Base-by-base conservation (phyloP, 441 rosid species). In the Bruguiera hainesii region DNA sequence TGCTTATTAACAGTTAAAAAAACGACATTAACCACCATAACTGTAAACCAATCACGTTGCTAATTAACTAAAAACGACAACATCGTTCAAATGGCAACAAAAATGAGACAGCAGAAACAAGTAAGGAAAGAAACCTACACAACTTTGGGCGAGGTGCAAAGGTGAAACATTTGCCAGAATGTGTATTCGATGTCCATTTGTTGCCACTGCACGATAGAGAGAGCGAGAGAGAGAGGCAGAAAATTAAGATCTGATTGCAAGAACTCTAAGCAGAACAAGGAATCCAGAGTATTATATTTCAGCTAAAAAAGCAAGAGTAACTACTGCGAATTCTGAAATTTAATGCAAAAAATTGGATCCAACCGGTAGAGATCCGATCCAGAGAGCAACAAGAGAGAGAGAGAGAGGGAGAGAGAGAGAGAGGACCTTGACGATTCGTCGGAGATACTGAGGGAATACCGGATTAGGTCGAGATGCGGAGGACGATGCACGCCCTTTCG, bases 171-270 rank as follows among this genome's bases (percentile, higher is more conserved):
- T 84, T 90, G 98, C 99, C 99, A 96, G 82, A 96, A 96, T 60
- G 98, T 90, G 80, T 96, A 96, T 63, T 96, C 99, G 69, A 96
- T 78, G 79, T 96, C 99, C 99, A 96, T 96, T 92, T 96, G 99
- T 78, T 89, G 99, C 99, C 99, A 96, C 98, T 96, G 76, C 72
- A 4, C 4, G 26, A 53, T 15, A 65, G 64, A 67, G 58, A 20
- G 33, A 64, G 64, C 69, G 46, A 42, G 48, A 42, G 48, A 42
- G 1, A 42, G 48, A 42, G 4, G 18, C 48, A 4, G 3, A 3
- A 11, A 42, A 42, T 42, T 11, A 42, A 13, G 18, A 42, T 42
- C 48, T 13, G 48, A 42, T 42, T 42, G 18, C 48, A 13, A 42
- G 48, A 42, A 42, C 48, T 13, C 16, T 13, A 11, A 11, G 48